Evolutionary conservation across 148 eudicot genomes (phyloP).

Genomic region (Rhododendron griersonianum): DNA sequence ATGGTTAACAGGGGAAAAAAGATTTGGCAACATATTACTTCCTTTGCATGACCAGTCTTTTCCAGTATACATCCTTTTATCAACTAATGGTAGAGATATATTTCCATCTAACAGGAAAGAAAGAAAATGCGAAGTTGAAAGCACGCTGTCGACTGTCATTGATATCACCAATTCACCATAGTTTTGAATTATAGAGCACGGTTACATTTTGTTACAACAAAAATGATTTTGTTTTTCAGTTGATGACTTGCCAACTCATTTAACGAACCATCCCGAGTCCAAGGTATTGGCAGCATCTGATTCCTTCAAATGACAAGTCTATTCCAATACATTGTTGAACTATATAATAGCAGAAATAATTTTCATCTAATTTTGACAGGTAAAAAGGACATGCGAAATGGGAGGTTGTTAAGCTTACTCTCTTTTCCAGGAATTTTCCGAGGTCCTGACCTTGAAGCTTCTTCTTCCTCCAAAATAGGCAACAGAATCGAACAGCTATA

Average conservation of each 20-base stretch:
- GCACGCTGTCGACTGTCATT: neutral
- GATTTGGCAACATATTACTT: neutral
- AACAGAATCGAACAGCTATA: slow-evolving; percentile 63
- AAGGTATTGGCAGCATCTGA: neutral
- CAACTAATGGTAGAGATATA: no score
- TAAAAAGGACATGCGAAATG: neutral
- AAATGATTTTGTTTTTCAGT: neutral
- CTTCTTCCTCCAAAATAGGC: slow-evolving; percentile 75
- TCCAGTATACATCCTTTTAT: neutral
- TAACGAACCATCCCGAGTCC: neutral
- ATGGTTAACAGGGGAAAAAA: neutral
- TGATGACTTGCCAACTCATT: neutral
- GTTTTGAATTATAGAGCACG: neutral
- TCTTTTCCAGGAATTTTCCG: slow-evolving; percentile 73
- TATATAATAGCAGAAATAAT: neutral
- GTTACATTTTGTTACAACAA: neutral
- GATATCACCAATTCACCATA: neutral
- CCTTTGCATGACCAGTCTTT: neutral
- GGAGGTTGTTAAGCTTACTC: slow-evolving; percentile 45
- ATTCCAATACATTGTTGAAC: neutral
- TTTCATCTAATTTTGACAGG: neutral
- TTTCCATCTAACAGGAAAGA: neutral
- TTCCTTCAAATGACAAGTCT: neutral
- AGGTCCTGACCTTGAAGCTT: slow-evolving; percentile 77
- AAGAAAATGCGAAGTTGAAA: neutral